Evolutionary conservation across 176 grass and related monocot species (phyloP), one percentile per base, ranked within the genome.

Genomic region (Musa beccarii): DNA sequence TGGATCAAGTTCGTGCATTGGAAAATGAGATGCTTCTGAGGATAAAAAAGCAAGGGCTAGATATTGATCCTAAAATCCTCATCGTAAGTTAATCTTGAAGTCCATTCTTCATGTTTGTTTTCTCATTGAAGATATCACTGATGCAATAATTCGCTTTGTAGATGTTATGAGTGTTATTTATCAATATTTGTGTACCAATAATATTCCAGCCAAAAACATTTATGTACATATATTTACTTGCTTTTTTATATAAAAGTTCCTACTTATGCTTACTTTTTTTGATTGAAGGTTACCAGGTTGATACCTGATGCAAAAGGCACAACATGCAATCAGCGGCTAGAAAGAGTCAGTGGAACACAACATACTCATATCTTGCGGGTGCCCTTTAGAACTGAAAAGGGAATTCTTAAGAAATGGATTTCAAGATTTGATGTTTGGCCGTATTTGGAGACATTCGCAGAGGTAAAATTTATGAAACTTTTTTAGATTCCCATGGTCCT

Each of bases 351-450:
- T 84, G 95, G 95, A 68, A 99, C 95, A 77, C 76, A 92, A 6
- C 78, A 99, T 80, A 86, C 90, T 55, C 87, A 74, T 70, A 99
- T 99, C 73, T 76, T 99, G 69, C 82, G 90, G 53, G 95, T 99
- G 49, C 95, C 95, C 56, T 94, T 99, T 65, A 87, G 66, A 82
- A 99, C 77, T 77, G 76, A 94, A 75, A 87, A 94, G 61, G 95
- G 95, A 29, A 71, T 99, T 89, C 72, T 94, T 19, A 86, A 66
- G 79, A 94, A 99, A 84, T 94, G 95, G 95, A 92, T 99, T 81
- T 99, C 95, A 75, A 90, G 91, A 80, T 99, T 99, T 83, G 95
- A 99, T 87, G 90, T 99, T 10, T 94, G 95, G 90, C 95, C 95
- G 49, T 99, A 91, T 74, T 72, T 94, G 83, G 90, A 99, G 62